Conservation (phyloP, 257 asterid species). For the Solanum appendiculatum region DNA sequence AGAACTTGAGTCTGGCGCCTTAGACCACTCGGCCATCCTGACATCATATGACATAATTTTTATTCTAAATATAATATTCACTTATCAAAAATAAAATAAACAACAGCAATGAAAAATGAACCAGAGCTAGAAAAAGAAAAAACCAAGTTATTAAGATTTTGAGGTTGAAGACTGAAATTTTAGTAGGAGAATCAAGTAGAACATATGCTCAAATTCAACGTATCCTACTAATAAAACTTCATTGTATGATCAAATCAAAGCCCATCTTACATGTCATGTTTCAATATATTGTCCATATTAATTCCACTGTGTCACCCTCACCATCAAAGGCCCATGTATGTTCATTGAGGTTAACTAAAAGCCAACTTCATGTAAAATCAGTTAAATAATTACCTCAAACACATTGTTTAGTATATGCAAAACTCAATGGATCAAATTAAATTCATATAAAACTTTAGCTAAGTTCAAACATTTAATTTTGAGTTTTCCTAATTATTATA, state of each 20-base stretch:
- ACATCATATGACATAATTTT: background rate
- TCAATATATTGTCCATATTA: background rate
- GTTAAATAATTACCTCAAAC: background rate
- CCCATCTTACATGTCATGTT: background rate
- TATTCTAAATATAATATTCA: background rate
- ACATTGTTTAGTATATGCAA: too few relatives aligned
- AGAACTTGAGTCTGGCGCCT: conserved; percentile 98
- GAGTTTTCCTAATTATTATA: background rate
- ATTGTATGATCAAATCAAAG: background rate
- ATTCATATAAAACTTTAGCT: background rate
- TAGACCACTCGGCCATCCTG: conserved; percentile 99
- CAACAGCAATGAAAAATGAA: background rate
- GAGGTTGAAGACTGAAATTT: background rate
- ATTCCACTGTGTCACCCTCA: background rate
- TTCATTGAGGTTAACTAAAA: background rate
- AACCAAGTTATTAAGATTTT: background rate
- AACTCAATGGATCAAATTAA: background rate
- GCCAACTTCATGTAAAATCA: background rate
- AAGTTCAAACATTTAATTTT: background rate
- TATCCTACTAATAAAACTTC: background rate
- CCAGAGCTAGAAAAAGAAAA: background rate
- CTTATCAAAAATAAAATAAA: background rate
- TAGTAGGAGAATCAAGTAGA: background rate
- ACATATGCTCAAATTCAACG: background rate
- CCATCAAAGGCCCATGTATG: background rate